phyloP scores from a whole-genome alignment of 148 eudicot genomes.

The Vaccinium corymbosum region DNA sequence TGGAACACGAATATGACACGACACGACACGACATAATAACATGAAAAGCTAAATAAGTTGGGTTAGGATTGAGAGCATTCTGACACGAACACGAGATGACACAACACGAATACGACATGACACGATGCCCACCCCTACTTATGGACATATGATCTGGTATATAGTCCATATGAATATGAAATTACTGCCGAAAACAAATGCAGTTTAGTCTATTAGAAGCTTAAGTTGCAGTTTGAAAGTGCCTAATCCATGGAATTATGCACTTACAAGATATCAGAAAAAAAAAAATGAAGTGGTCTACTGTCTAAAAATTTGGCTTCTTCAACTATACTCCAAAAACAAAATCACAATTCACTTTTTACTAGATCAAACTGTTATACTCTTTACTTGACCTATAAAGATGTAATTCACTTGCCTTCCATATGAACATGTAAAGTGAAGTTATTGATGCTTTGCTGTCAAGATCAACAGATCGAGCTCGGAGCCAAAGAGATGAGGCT shows the following conservation, averaged over 20 bases:
- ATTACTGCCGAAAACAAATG: background rate
- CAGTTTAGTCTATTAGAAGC: background rate
- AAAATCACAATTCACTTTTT: background rate
- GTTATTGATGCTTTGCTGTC: slow-evolving; percentile 35
- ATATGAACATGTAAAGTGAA: slow-evolving; percentile 47
- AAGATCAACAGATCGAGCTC: slow-evolving; percentile 36
- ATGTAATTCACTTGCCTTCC: slow-evolving; percentile 35
- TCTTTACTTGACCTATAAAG: background rate
- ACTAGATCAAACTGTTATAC: too few species aligned
- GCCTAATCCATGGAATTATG: background rate
- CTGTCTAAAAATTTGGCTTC: background rate
- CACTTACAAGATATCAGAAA: background rate
- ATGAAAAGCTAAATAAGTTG: too few species aligned
- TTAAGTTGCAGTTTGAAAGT: background rate
- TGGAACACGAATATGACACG: too few species aligned
- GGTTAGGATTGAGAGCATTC: too few species aligned
- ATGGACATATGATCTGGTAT: too few species aligned
- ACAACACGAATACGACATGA: too few species aligned
- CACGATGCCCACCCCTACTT: too few species aligned
- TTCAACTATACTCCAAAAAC: background rate
- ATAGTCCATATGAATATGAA: background rate
- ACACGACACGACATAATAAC: too few species aligned
- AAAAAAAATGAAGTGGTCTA: background rate
- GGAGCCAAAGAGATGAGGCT: slow-evolving; percentile 29
- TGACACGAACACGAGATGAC: too few species aligned